Evolutionary conservation across 208 protist genomes (phyloP).

Genomic region (Trichomonas gallinae): DNA sequence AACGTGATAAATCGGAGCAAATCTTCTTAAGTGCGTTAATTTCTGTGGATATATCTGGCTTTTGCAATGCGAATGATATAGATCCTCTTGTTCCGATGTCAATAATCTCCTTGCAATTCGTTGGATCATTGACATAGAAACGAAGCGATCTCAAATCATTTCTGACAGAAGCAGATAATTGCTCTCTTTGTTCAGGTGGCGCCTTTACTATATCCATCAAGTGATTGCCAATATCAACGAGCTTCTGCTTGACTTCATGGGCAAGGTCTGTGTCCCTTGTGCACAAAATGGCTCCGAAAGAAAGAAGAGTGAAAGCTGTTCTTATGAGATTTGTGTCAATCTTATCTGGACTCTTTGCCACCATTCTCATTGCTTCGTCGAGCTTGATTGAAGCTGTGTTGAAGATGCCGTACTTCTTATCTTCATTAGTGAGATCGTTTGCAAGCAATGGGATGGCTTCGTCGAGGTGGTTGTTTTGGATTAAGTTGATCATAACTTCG

Average conservation of each 20-base stretch:
- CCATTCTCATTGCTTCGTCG: background rate
- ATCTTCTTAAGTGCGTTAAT: background rate
- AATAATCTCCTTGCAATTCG: background rate
- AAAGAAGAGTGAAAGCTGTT: background rate
- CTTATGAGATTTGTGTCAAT: background rate
- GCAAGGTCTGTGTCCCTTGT: background rate
- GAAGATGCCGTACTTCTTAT: background rate
- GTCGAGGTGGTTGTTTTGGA: background rate
- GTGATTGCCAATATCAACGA: background rate
- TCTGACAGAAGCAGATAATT: background rate
- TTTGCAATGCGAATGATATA: background rate
- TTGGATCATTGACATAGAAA: background rate
- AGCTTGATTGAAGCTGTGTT: background rate
- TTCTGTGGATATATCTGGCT: background rate
- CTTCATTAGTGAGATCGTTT: background rate
- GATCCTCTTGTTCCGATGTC: background rate
- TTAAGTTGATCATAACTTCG: background rate
- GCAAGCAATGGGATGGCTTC: background rate
- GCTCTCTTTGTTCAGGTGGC: background rate
- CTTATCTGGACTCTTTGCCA: background rate
- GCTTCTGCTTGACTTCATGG: background rate
- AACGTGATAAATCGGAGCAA: background rate
- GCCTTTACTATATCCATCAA: background rate
- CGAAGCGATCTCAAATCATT: background rate
- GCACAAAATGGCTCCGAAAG: background rate